These are phyloP conservation scores for Lentinula boryana DNA, from an alignment of 768 basidiomycete species.

Conservation along the genomic window DNA sequence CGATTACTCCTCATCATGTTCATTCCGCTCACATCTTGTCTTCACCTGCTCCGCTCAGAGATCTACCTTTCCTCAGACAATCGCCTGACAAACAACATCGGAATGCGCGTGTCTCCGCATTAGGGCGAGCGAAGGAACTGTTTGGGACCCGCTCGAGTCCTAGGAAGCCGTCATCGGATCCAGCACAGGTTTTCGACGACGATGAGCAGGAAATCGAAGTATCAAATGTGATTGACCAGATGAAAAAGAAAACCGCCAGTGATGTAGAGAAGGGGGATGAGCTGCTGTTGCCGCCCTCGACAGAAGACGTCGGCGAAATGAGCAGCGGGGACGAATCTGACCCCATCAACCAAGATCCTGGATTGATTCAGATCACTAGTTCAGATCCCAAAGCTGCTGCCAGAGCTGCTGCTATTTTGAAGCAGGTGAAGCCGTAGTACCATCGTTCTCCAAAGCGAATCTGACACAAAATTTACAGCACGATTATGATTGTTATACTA, in stretches of 20 bases:
- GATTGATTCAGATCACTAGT: constrained; percentile 81
- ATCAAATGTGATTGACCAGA: neutral
- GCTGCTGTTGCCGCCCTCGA: neutral
- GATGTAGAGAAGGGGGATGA: neutral
- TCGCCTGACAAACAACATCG: neutral
- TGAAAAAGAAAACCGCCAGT: neutral
- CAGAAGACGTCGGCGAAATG: constrained; percentile 22
- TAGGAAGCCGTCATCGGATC: neutral
- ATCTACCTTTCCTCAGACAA: neutral
- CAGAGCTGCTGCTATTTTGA: constrained; percentile 88
- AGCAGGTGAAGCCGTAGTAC: constrained; percentile 50
- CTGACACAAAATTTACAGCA: constrained; percentile 39
- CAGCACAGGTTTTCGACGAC: neutral
- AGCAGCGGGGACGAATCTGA: constrained; percentile 21
- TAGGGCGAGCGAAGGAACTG: neutral
- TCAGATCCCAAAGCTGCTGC: constrained; percentile 84
- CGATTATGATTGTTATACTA: constrained; percentile 80
- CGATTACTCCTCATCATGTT: neutral
- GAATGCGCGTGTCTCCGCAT: neutral
- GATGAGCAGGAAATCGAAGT: neutral
- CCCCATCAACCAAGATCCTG: constrained; percentile 33
- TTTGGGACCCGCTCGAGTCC: neutral
- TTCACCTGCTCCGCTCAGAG: neutral
- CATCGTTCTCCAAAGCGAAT: constrained; percentile 1
- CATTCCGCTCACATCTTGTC: neutral